Percentiles rank a stretch among this genome's conserved stretches.
phyloP scores from a whole-genome alignment of 345 rosid genomes.

The Microcos paniculata region DNA sequence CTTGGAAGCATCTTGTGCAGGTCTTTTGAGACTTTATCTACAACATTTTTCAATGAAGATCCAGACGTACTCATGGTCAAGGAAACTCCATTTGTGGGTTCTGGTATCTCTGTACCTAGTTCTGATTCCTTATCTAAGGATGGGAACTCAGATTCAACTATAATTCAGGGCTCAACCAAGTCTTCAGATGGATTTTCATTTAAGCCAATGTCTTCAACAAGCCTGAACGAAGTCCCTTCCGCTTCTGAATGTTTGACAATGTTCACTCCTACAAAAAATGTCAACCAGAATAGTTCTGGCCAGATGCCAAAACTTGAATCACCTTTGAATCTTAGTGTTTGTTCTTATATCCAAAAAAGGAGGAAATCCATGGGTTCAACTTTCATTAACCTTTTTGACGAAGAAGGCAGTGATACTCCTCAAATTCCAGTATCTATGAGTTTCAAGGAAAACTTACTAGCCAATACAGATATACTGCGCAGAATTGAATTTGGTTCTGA shows the following conservation, averaged over 20 bases:
- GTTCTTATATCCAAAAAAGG: conserved; percentile 64
- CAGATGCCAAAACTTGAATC: conserved; percentile 48
- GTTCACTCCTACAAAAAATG: conserved; percentile 50
- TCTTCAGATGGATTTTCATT: conserved; percentile 43
- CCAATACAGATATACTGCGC: conserved; percentile 31
- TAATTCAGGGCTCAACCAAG: conserved; percentile 47
- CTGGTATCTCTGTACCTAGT: conserved; percentile 35
- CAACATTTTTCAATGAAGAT: conserved; percentile 45
- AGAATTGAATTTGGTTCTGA: conserved; percentile 55
- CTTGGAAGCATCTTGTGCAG: conserved; percentile 37
- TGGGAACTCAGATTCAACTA: conserved; percentile 46
- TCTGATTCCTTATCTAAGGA: conserved; percentile 50
- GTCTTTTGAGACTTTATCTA: conserved; percentile 40
- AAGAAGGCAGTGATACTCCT: conserved; percentile 28
- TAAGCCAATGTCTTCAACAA: conserved; percentile 37
- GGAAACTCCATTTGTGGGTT: conserved; percentile 51
- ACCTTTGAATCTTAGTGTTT: conserved; percentile 56
- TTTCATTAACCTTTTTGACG: conserved; percentile 34
- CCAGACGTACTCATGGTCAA: conserved; percentile 46
- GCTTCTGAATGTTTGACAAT: conserved; percentile 27
- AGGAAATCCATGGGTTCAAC: conserved; percentile 45
- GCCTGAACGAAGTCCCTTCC: conserved; percentile 31
- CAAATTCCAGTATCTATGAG: conserved; percentile 26
- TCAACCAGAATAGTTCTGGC: conserved; percentile 27
- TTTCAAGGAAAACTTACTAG: conserved; percentile 22